Evolutionary conservation across 805 yeast genomes (phyloP), one percentile per base, ranked within the genome.

Genomic region (Wickerhamiella domercqiae): DNA sequence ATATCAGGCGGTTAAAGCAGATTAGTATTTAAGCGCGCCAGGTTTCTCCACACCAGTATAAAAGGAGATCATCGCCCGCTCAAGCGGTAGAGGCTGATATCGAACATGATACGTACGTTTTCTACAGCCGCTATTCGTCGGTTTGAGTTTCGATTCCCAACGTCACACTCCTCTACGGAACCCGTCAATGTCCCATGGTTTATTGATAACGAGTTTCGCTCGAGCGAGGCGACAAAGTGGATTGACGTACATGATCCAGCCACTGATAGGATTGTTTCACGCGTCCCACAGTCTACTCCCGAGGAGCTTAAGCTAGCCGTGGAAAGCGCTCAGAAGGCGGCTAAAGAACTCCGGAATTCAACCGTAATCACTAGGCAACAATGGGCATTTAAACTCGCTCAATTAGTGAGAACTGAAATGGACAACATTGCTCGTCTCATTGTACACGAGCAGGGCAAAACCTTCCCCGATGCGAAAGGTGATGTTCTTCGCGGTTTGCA

Each of bases 161-260:
- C 49, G 13, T 40, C 46, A 30, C 63, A 59, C 45, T 50, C 49
- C 19, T 13, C 57, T 31, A 40, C 38, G 14, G 39, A 42, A 24
- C 56, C 60, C 17, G 53, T 47, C 4, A 67, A 49, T 36, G 61
- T 60, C 38, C 54, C 55, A 37, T 48, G 51, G 35, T 62, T 52
- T 44, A 45, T 62, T 34, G 59, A 73, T 51, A 73, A 73, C 52
- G 42, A 70, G 55, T 61, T 69, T 39, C 57, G 68, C 42, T 61
- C 65, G 44, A 65, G 73, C 19, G 65, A 63, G 36, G 59, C 79
- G 5, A 48, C 59, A 11, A 63, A 64, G 43, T 70, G 83, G 83
- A 73, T 67, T 49, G 82, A 76, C 44, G 66, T 78, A 38, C 73
- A 66, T 54, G 87, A 78, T 54, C 87, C 87, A 17, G 79, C 86